Conservation (phyloP, 179 eudicot genomes). For the Silene noctiflora region DNA sequence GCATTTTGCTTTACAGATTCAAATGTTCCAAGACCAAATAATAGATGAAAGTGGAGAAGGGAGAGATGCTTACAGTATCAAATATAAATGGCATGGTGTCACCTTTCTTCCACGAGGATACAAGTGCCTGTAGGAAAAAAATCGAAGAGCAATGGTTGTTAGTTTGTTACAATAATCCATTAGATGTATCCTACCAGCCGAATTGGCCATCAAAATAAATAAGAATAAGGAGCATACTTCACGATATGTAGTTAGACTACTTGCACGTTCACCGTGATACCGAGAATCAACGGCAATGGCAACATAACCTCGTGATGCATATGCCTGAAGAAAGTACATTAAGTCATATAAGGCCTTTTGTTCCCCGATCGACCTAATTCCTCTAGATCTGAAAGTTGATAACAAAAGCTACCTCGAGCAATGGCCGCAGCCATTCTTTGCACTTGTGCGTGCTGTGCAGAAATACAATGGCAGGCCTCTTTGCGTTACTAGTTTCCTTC, state of each 20-base stretch:
- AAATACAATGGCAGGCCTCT: conserved; percentile 77
- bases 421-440: conserved; percentile 92
- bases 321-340: conserved; percentile 53
- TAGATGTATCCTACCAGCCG: neutral
- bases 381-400: neutral
- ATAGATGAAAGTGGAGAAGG: neutral
- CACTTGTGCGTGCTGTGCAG: conserved; percentile 84
- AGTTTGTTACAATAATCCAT: neutral
- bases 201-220: conserved; percentile 5
- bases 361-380: neutral
- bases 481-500: conserved; percentile 42
- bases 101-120: conserved; percentile 84
- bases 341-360: neutral
- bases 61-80: conserved; percentile 60
- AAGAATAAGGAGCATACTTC: conserved; percentile 47
- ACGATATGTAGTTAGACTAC: conserved; percentile 58
- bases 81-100: conserved; percentile 94
- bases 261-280: conserved; percentile 96
- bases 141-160: neutral
- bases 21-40: neutral
- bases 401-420: conserved; percentile 65
- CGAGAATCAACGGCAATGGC: conserved; percentile 94
- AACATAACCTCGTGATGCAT: conserved; percentile 93
- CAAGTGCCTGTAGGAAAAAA: conserved; percentile 67
- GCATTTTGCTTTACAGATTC: neutral